Base-by-base conservation (phyloP, 805 yeast genomes). In the Yamadazyma phyllophila region DNA sequence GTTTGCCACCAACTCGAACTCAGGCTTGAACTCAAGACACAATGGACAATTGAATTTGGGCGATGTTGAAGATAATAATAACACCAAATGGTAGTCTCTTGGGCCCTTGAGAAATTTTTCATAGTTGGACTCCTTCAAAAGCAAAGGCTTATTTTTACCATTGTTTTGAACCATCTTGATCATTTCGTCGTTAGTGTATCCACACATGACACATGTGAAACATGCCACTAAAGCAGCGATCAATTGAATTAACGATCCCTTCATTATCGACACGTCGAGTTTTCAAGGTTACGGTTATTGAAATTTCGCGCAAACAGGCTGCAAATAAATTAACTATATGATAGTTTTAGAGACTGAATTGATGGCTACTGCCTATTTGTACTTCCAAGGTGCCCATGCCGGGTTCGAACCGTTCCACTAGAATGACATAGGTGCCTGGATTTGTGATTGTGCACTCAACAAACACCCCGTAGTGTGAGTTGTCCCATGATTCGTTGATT, bases 11-110 rank as follows among this genome's bases (percentile, higher is more conserved):
- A 66, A 59, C 13, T 76, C 76, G 57, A 64, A 87, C 36, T 76
- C 78, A 2, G 97, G 96, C 20, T 76, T 80, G 55, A 86, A 76
- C 36, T 82, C 81, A 8, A 68, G 55, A 74, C 99, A 94, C 42
- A 87, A 70, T 1, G 71, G 69, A 69, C 99, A 94, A 10, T 87
- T 88, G 58, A 91, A 77, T 49, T 80, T 79, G 1, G 88, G 74
- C 40, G 82, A 76, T 8, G 83, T 77, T 2, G 97, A 89, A 0
- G 97, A 86, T 49, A 92, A 66, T 45, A 84, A 73, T 27, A 82
- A 57, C 10, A 86, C 73, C n/a, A 87, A 59, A 32, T 85, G 76
- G 62, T 80, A 81, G 56, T 88, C 89, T 57, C 92, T 76, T 16
- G 82, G 78, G 4, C 88, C 88, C 20, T 67, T 67, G 45, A 88